Conservation (phyloP, 495 filamentous ascomycete species). For the Penicillium turbatum region DNA sequence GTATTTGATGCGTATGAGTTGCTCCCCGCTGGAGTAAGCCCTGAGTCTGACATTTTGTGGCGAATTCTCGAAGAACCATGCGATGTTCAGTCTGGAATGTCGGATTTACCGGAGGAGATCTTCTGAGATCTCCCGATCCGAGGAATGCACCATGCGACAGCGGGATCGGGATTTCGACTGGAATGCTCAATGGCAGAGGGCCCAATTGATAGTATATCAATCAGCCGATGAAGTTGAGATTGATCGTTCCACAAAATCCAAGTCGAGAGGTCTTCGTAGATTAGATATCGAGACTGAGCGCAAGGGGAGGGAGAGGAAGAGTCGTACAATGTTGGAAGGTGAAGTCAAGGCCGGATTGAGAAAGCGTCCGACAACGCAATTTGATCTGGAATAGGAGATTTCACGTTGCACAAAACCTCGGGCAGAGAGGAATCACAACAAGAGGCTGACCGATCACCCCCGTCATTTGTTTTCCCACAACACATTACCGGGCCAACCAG, state of each 20-base stretch:
- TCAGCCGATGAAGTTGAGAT: conserved; percentile 1
- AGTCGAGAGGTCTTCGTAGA: neutral
- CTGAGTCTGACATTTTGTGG: conserved; percentile 41
- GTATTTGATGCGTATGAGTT: conserved; percentile 79
- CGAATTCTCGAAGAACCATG: neutral
- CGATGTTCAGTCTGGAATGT: conserved; percentile 33
- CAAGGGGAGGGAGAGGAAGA: conserved; percentile 6
- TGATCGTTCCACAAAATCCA: conserved; percentile 1
- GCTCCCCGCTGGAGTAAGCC: conserved; percentile 71
- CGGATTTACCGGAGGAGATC: conserved; percentile 42
- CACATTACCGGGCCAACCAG: conserved; percentile 45
- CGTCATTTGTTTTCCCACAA: conserved; percentile 39
- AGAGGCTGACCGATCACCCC: conserved; percentile 19
- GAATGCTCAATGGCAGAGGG: conserved; percentile 14
- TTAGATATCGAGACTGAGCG: conserved; percentile 8
- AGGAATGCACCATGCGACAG: conserved; percentile 48
- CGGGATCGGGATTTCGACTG: conserved; percentile 11
- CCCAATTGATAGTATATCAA: neutral
- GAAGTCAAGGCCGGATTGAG: conserved; percentile 7
- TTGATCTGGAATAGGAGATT: conserved; percentile 11
- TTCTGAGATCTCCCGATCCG: conserved; percentile 44
- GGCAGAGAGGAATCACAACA: conserved; percentile 23
- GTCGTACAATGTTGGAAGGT: conserved; percentile 11
- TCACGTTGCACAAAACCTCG: conserved; percentile 1
- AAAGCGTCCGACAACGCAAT: conserved; percentile 10